These are phyloP conservation scores for Fusarium drepaniforme DNA, from an alignment of 2,329 filamentous ascomycete genomes.

Conservation along the genomic window DNA sequence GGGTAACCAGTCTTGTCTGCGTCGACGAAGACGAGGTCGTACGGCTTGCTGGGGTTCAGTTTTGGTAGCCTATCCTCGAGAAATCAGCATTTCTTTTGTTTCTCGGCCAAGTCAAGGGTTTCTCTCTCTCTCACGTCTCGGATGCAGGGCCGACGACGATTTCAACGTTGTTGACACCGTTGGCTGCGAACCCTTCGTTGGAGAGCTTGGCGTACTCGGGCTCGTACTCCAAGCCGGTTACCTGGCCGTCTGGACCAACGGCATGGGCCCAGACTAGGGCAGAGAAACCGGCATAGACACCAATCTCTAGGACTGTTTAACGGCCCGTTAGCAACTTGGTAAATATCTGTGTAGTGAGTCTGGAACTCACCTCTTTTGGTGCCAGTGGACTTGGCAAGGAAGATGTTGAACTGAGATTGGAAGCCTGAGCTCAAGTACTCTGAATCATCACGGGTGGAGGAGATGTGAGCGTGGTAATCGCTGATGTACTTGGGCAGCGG, in stretches of 20 bases:
- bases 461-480: conserved; percentile 54
- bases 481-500: conserved; percentile 56
- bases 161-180: conserved; percentile 59
- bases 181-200: conserved; percentile 52
- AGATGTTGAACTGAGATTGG: conserved; percentile 55
- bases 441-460: conserved; percentile 44
- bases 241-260: conserved; percentile 56
- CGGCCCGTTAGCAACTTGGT: not conserved
- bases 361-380: conserved; percentile 53
- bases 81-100: not conserved
- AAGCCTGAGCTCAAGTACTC: conserved; percentile 57
- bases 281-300: conserved; percentile 64
- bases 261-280: conserved; percentile 61
- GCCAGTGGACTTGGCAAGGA: conserved; percentile 55
- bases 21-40: conserved; percentile 67
- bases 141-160: conserved; percentile 61
- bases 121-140: conserved; percentile 55
- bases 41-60: conserved; percentile 51
- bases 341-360: not conserved
- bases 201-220: conserved; percentile 58
- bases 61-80: conserved; percentile 45
- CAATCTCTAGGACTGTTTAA: conserved; percentile 60
- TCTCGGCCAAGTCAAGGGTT: not conserved
- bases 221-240: conserved; percentile 60
- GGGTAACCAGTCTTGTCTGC: conserved; percentile 66